Base-by-base conservation (phyloP, 139 green algal genomes). In the Astrephomene gubernaculifera region DNA sequence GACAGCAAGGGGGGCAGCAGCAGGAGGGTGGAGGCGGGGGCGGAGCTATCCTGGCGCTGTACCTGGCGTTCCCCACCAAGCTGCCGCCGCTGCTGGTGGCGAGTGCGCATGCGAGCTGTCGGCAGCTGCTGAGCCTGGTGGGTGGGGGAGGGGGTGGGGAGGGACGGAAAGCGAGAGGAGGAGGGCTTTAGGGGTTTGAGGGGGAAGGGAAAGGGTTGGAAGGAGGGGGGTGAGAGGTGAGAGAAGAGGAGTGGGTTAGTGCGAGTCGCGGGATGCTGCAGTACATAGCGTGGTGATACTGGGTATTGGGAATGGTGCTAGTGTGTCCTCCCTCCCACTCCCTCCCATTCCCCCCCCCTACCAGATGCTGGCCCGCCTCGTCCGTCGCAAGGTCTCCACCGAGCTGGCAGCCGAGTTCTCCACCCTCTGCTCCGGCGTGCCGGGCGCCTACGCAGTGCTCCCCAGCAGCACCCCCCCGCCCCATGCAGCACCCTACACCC, bases 51-150 rank as follows among this genome's bases (percentile, higher is more conserved):
- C 33, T 84, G 63, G 78, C 63, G 19, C 78, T 84, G 19, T 84
- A 84, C 78, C 63, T 84, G 63, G 63, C 78, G 21, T 84, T 74
- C 78, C 78, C 78, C 31, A 45, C 29, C 24, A 39, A 63, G 36
- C 41, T 84, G 41, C 78, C 78, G 61, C 63, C 63, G 43, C 44
- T 74, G 78, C 78, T 84, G 24, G 22, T 84, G 43, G 5, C 22
- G 12, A 53, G 43, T 7, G 44, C 63, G 12, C 78, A 74, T 31
- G n/a, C 43, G 19, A 84, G 78, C 78, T 39, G 31, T 31, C 63
- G 61, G 9, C 63, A 64, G 22, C 61, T 84, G 21, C 78, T 84
- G 7, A 19, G 31, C 21, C 9, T 74, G 78, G 78, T 84, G 78
- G 35, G 75, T 38, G 44, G 36, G 7, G 57, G 14, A 21, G 63